Evolutionary conservation across 2,329 filamentous ascomycete genomes (phyloP).

Genomic region (Fusarium algeriense): DNA sequence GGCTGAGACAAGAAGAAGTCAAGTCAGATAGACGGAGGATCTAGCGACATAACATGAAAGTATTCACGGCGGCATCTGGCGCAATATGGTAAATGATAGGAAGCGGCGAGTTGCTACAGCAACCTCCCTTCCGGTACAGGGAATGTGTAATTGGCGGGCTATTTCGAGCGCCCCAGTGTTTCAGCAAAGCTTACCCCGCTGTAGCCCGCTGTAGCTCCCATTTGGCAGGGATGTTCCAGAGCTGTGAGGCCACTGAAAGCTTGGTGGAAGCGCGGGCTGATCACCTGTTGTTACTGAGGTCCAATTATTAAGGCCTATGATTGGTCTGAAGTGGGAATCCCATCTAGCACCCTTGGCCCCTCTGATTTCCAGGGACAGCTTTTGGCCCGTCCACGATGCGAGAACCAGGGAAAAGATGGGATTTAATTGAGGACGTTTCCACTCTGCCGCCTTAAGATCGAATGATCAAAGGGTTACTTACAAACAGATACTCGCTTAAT

Average conservation of each 20-base stretch:
- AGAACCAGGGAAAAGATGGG: conserved; percentile 24
- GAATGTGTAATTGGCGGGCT: conserved; percentile 37
- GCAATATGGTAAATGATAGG: conserved; percentile 17
- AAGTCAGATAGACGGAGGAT: conserved; percentile 17
- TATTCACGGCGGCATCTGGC: conserved; percentile 39
- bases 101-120: conserved; percentile 41
- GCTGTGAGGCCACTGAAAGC: conserved; percentile 37
- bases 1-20: conserved; percentile 42
- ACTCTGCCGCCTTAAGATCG: conserved; percentile 23
- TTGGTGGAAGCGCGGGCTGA: conserved; percentile 36
- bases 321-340: conserved; percentile 19
- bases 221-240: conserved; percentile 31
- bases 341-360: conserved; percentile 17
- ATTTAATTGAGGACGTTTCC: conserved; percentile 28
- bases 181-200: conserved; percentile 45
- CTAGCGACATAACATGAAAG: conserved; percentile 31
- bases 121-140: conserved; percentile 23
- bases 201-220: conserved; percentile 45
- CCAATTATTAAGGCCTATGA: conserved; percentile 15
- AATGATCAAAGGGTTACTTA: conserved; percentile 25
- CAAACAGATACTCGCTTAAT: conserved; percentile 9
- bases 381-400: conserved; percentile 35
- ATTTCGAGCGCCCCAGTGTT: conserved; percentile 40
- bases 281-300: conserved; percentile 29
- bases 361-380: conserved; percentile 28